Evolutionary conservation across 768 basidiomycete species (phyloP), one percentile per base, ranked within the genome.

Genomic region (Multifurca ochricompacta): DNA sequence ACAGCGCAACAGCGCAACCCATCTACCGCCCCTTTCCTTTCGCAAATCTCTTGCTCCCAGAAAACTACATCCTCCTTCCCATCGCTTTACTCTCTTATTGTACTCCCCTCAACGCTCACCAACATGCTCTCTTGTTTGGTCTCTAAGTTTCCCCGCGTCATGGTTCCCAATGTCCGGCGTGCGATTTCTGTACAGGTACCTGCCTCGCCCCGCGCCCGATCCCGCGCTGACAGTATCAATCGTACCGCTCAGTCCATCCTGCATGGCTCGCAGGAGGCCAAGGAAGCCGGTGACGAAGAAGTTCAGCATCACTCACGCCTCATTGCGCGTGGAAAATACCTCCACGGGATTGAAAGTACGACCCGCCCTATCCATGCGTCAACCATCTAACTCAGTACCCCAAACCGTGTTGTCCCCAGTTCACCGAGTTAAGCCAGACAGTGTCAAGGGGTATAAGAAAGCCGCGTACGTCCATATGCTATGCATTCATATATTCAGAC

Each of bases 241-340:
- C 53, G 52, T 48, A 37, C 47, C 57, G 57, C 63, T 48, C 69
- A 93, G 91, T 81, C 87, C 18, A 67, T 99, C 51, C 73, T 99
- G 54, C 93, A 98, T 69, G 96, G 96, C n/a, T 93, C 91, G 28
- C 83, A 83, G 42, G 84, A 92, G 64, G 94, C 94, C 41, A 87
- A 89, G 70, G 76, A 78, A 64, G 89, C 83, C 40, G 88, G 91
- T 36, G 87, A 89, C 46, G 70, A 81, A 34, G 84, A 86, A 53
- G 71, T 78, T 41, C 79, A 80, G 53, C 89, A 94, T 64, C 93
- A 98, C 67, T 93, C 91, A 2, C 78, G 82, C 62, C 71, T 94
- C 7, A 86, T 99, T 36, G 95, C 90, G 31, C 75, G 95, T 54
- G 91, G 93, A 42, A 98, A 98, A 76, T 94, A 93, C 66, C 78